Percentiles rank a stretch among this genome's conserved stretches.
phyloP scores from a whole-genome alignment of 1,139 yeast species.

The Blastobotrys aristatus region DNA sequence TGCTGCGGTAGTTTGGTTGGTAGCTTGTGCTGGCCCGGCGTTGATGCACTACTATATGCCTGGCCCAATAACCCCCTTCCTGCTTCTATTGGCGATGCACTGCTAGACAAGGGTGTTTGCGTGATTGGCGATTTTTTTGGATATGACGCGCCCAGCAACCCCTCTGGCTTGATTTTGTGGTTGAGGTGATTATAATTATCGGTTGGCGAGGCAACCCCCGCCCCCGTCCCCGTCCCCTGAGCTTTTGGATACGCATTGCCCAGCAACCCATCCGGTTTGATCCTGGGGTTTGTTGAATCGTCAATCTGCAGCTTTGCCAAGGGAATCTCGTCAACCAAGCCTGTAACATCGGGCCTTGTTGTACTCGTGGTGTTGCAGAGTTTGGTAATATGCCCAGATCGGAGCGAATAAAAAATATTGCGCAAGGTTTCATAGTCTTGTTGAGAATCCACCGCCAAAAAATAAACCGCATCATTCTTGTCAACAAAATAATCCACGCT shows the following conservation, averaged over 20 bases:
- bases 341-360: not conserved
- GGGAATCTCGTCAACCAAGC: constrained; percentile 11
- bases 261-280: constrained; percentile 14
- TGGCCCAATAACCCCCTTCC: constrained; percentile 12
- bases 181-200: not conserved
- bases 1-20: constrained; percentile 8
- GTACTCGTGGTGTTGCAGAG: not conserved
- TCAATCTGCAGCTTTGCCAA: constrained; percentile 11
- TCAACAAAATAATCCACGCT: constrained; percentile 25
- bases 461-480: constrained; percentile 24
- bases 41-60: not conserved
- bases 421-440: constrained; percentile 27
- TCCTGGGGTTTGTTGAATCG: not conserved
- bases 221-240: too few relatives aligned
- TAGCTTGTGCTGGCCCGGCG: not conserved
- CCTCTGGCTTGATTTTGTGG: constrained; percentile 4
- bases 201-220: not conserved
- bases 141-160: not conserved
- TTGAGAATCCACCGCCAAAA: constrained; percentile 27
- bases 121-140: not conserved
- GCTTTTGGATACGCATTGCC: constrained; percentile 11
- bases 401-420: constrained; percentile 30
- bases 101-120: not conserved
- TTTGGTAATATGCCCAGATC: constrained; percentile 23
- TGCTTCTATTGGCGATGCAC: constrained; percentile 6